Evolutionary conservation across 495 filamentous ascomycete species (phyloP), one percentile per base, ranked within the genome.

Genomic region (Penicillium taxi): DNA sequence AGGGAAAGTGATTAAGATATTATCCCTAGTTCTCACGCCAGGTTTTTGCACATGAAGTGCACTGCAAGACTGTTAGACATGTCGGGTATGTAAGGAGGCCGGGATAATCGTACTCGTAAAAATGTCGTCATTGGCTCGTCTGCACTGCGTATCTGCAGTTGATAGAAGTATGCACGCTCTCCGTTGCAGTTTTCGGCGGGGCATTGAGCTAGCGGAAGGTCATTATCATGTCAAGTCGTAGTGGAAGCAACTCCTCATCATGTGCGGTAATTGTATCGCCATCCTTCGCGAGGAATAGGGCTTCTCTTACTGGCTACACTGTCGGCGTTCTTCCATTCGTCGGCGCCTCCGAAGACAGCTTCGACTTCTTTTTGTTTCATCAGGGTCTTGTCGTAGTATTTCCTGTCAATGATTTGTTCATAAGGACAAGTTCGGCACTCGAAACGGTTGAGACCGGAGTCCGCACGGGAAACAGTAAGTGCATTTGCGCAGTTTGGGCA

Each of bases 81-180:
- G 45, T 36, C 21, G 28, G 32, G 35, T 42, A 42, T 44, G 47
- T 39, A 20, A 30, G 30, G 8, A n/a, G 42, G 38, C 48, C 6
- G 37, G 19, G 29, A 28, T 26, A 27, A 37, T 52, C 70, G 35
- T 45, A 89, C 86, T 82, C 84, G 88, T 58, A 81, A 89, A 62
- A 98, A 96, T 26, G 74, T 85, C 31, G 91, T 98, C 87, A 94
- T 95, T 35, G 91, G 91, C 72, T 98, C 91, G 65, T 98, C 91
- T 26, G 93, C 91, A 67, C 86, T 94, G 40, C 91, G 80, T 65
- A 95, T 96, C 74, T 98, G 91, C 50, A 96, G 78, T 74, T 90
- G 84, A 66, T 87, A 93, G 73, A 86, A 96, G 41, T 85, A 93
- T 23, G 93, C 91, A 64, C 84, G 74, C 32, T 72, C 64, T 20